These are phyloP conservation scores for Acanthamoeba lugdunensis DNA, from an alignment of 208 protist species.

Conservation along the genomic window DNA sequence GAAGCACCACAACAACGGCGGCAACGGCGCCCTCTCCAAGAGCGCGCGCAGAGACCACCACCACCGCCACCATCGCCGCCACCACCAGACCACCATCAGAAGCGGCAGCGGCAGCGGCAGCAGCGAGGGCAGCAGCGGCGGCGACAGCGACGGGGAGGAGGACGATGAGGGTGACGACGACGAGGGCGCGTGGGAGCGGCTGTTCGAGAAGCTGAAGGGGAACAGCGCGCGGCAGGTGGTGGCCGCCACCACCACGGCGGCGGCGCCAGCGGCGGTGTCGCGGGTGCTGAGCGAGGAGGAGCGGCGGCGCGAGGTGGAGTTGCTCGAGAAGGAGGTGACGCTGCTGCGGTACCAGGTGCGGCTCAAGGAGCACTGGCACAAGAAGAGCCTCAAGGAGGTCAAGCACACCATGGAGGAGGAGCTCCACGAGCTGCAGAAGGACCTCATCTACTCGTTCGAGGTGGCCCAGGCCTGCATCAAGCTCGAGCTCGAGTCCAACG, in stretches of 20 bases:
- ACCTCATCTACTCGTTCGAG: constrained; percentile 62
- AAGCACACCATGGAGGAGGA: constrained; percentile 64
- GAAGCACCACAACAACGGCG: background rate
- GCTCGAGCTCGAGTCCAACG: constrained; percentile 60
- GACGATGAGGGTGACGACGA: constrained; percentile 8
- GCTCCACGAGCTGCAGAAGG: constrained; percentile 59
- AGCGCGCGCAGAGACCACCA: too few species aligned
- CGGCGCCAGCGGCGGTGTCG: background rate
- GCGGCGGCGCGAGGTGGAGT: constrained; percentile 25
- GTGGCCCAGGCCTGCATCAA: constrained; percentile 61
- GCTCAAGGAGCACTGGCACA: constrained; percentile 63
- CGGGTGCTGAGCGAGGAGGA: constrained; percentile 16
- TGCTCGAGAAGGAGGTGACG: constrained; percentile 47
- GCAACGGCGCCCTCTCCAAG: background rate
- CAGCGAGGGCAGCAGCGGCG: background rate
- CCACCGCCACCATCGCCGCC: background rate
- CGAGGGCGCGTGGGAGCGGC: constrained; percentile 23
- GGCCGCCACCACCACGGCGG: background rate
- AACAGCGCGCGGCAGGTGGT: background rate
- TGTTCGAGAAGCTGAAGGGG: constrained; percentile 38
- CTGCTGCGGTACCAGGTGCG: constrained; percentile 57
- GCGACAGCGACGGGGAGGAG: background rate
- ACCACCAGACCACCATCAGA: background rate
- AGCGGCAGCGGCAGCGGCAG: background rate
- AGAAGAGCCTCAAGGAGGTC: constrained; percentile 60